Base-by-base conservation (phyloP, 768 basidiomycete genomes). In the Termitomyces eurrhizus region DNA sequence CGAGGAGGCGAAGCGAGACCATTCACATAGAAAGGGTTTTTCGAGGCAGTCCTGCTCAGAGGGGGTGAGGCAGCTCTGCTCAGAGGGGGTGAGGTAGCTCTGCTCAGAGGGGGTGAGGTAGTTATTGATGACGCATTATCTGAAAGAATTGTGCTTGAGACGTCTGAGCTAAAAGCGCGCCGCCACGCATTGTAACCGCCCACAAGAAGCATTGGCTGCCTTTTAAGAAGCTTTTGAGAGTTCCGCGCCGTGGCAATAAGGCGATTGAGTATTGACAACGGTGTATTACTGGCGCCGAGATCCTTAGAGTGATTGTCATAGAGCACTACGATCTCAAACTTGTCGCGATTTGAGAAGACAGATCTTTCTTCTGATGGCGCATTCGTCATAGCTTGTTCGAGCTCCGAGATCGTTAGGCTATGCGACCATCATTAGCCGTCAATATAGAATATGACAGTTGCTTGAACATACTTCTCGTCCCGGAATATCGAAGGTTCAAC, bases 111-210 rank as follows among this genome's bases (percentile, higher is more conserved):
- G 41, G 70, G 67, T 11, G 57, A 26, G 50, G 32, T 58, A 39
- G 64, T 53, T 56, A 58, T 14, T 26, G 63, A 24, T 26, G 35
- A 18, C 48, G 57, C 37, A 48, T 29, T 7, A 52, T 60, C 61
- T 42, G 61, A 59, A 56, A 39, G 42, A 52, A 52, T 35, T 14
- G 58, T 50, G 67, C 70, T 60, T 62, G 67, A 7, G 70, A 59
- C 48, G 73, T 59, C 66, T 71, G 55, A 64, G 55, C 66, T 79
- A 1, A 83, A 80, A 52, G 89, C 81, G 53, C 70, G 75, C 67
- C 81, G 85, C 94, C 95, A 98, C 3, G 87, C 91, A 52, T 87
- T 82, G 51, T 93, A 76, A 1, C 96, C 96, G 3, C 95, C 96
- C 5, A 88, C 78, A 29, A 98, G 83, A 64, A 97, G 73, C 72